A percentile compares a stretch with the other conserved stretches of the same genome.
Evolutionary conservation across 805 yeast species (phyloP).

Genomic region (Candida wancherniae): DNA sequence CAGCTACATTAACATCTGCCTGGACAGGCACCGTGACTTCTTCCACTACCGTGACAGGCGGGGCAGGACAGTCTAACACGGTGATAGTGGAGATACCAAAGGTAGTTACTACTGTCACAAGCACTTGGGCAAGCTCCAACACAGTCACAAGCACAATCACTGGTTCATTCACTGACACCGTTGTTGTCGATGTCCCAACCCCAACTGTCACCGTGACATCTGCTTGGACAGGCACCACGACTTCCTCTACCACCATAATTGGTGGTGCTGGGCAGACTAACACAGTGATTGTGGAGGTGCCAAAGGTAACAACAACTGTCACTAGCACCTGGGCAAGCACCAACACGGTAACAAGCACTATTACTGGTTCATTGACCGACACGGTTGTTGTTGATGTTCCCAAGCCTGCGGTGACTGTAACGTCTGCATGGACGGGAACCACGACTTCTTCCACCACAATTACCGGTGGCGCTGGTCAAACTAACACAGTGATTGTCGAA

Average conservation of each 20-base stretch:
- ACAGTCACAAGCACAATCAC: neutral
- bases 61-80: slow-evolving; percentile 11
- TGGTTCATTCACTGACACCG: neutral
- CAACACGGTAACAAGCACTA: neutral
- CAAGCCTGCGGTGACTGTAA: slow-evolving; percentile 4
- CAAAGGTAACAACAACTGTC: slow-evolving; percentile 6
- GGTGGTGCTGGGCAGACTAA: slow-evolving; percentile 3
- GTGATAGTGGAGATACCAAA: slow-evolving; percentile 14
- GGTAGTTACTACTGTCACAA: slow-evolving; percentile 3
- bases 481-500: slow-evolving; percentile 3
- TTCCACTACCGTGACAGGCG: slow-evolving; percentile 5
- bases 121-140: slow-evolving; percentile 4
- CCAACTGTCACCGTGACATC: slow-evolving; percentile 1
- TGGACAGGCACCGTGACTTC: slow-evolving; percentile 11
- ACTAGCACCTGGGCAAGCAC: slow-evolving; percentile 9
- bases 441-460: slow-evolving; percentile 1
- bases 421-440: slow-evolving; percentile 2
- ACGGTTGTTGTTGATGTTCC: slow-evolving; percentile 3
- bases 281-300: slow-evolving; percentile 11
- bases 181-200: neutral
- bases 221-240: slow-evolving; percentile 4
- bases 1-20: slow-evolving; percentile 11
- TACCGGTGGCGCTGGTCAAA: slow-evolving; percentile 11
- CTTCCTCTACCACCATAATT: slow-evolving; percentile 5
- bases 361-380: slow-evolving; percentile 8